phyloP scores from a whole-genome alignment of 169 alveolate species.

The Plasmodium gonderi region DNA sequence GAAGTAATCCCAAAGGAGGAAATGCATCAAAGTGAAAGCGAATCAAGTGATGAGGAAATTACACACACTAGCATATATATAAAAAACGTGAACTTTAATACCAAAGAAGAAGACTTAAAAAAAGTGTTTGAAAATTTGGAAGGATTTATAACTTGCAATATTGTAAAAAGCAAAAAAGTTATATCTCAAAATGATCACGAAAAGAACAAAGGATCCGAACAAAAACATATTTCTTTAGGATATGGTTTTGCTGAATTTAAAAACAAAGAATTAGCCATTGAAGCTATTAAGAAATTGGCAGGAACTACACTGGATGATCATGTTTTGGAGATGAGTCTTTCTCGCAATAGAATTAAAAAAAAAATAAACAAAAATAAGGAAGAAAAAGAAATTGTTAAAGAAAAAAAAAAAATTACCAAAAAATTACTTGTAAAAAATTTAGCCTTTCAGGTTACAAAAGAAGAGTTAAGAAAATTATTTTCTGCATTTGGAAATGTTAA shows the following conservation, averaged over 20 bases:
- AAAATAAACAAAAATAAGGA: slow-evolving; percentile 30
- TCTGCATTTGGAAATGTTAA: slow-evolving; percentile 92
- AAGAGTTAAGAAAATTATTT: slow-evolving; percentile 92
- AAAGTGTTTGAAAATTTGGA: slow-evolving; percentile 78
- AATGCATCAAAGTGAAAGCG: slow-evolving; percentile 1
- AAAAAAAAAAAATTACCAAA: slow-evolving; percentile 80
- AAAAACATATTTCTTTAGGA: slow-evolving; percentile 86
- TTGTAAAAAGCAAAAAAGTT: slow-evolving; percentile 80
- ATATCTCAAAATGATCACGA: slow-evolving; percentile 67
- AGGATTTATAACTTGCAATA: slow-evolving; percentile 82
- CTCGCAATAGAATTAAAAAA: slow-evolving; percentile 78
- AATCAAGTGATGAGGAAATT: slow-evolving; percentile 68
- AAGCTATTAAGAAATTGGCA: slow-evolving; percentile 79
- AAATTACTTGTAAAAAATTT: slow-evolving; percentile 93
- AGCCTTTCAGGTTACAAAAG: slow-evolving; percentile 95
- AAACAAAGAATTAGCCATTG: slow-evolving; percentile 80
- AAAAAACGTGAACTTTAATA: slow-evolving; percentile 90
- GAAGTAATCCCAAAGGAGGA: slow-evolving; percentile 11
- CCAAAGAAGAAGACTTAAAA: slow-evolving; percentile 88
- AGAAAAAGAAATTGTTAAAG: slow-evolving; percentile 71
- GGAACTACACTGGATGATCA: slow-evolving; percentile 81
- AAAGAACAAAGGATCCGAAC: slow-evolving; percentile 12
- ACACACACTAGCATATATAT: slow-evolving; percentile 89
- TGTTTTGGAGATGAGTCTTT: slow-evolving; percentile 79
- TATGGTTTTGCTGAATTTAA: slow-evolving; percentile 94